phyloP scores from a whole-genome alignment of 2,329 filamentous ascomycete species.

The Aureobasidium sp. region DNA sequence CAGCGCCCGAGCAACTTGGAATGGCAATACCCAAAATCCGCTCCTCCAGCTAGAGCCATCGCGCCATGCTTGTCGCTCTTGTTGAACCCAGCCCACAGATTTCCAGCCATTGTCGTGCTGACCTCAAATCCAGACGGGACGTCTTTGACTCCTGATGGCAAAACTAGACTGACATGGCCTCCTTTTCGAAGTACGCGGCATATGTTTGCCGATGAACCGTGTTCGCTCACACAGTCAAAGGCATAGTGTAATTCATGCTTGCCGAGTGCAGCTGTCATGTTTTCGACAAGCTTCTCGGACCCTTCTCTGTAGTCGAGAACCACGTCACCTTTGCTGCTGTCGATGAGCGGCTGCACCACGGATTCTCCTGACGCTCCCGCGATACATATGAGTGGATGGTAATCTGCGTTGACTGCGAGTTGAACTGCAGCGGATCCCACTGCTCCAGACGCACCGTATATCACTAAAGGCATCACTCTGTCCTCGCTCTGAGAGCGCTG shows the following conservation, averaged over 20 bases:
- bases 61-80: conserved; percentile 19
- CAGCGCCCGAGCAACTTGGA: conserved; percentile 15
- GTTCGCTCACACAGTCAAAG: conserved; percentile 16
- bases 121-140: conserved; percentile 16
- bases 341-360: background rate
- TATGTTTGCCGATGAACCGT: conserved; percentile 29
- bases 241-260: background rate
- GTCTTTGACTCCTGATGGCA: conserved; percentile 13
- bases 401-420: background rate
- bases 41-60: conserved; percentile 11
- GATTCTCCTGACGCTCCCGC: background rate
- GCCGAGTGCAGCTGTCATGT: conserved; percentile 18
- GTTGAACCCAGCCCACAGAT: background rate
- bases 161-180: conserved; percentile 26
- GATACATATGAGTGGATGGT: background rate
- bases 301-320: conserved; percentile 48
- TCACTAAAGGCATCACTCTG: conserved; percentile 31
- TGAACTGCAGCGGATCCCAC: background rate
- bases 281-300: conserved; percentile 21
- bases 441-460: background rate
- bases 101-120: background rate
- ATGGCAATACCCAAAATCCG: conserved; percentile 32
- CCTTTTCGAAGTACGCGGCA: conserved; percentile 27
- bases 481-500: conserved; percentile 35
- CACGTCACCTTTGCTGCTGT: conserved; percentile 45